Evolutionary conservation across 2,329 filamentous ascomycete species (phyloP).

Genomic region (Madurella fahalii): DNA sequence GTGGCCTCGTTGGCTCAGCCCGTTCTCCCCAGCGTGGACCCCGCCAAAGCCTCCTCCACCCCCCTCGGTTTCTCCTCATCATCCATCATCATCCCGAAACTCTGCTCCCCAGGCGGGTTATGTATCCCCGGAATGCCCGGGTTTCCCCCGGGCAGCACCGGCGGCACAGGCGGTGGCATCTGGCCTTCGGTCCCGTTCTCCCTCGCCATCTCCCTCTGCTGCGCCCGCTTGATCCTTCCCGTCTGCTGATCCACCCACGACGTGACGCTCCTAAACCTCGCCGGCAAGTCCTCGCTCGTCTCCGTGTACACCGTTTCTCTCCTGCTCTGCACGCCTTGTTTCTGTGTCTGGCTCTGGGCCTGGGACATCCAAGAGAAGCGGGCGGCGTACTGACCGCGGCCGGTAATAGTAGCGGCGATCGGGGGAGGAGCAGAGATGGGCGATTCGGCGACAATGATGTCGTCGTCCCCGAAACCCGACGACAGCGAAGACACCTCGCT

Average conservation of each 20-base stretch:
- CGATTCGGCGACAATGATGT: constrained; percentile 45
- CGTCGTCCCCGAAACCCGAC: constrained; percentile 60
- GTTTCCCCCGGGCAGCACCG: constrained; percentile 34
- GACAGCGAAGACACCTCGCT: constrained; percentile 58
- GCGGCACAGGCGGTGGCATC: constrained; percentile 32
- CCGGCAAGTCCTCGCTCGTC: constrained; percentile 50
- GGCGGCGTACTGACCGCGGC: constrained; percentile 3
- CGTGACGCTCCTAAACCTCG: constrained; percentile 54
- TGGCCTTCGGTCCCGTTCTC: constrained; percentile 27
- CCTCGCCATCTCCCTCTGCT: constrained; percentile 31
- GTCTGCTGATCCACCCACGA: constrained; percentile 65
- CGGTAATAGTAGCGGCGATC: constrained; percentile 13
- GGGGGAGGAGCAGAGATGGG: constrained; percentile 25
- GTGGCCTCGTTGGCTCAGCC: neutral
- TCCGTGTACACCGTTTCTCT: constrained; percentile 52
- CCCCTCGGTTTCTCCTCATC: constrained; percentile 45
- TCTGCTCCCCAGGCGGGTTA: constrained; percentile 42
- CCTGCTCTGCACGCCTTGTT: constrained; percentile 17
- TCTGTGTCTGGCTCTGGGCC: constrained; percentile 1
- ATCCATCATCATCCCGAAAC: constrained; percentile 49
- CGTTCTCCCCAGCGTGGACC: neutral
- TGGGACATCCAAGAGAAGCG: constrained; percentile 37
- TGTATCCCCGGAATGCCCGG: constrained; percentile 32
- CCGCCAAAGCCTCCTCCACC: constrained; percentile 29
- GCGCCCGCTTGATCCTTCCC: constrained; percentile 47